Evolutionary conservation across 2,329 filamentous ascomycete genomes (phyloP), one percentile per base, ranked within the genome.

Genomic region (Scleromitrula shiraiana): DNA sequence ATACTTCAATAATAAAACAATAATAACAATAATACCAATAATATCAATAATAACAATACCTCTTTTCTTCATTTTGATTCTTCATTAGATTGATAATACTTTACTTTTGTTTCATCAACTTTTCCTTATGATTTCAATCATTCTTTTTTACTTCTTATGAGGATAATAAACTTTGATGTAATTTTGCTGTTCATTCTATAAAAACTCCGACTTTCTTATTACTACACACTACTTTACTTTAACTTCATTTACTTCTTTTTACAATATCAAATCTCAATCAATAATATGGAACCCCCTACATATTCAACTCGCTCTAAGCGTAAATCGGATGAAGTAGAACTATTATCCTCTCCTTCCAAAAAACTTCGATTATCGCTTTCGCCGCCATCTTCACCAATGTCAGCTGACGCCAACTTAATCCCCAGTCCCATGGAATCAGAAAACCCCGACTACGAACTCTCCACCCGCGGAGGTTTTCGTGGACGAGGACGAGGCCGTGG

Each of bases 401-500:
- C 43, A 46, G 43, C 43, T 46, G 43, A 46, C 43, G 35, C 43
- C 43, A 26, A 22, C 26, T 39, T 40, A 32, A 23, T 36, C 22
- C 43, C 27, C 38, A 20, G 43, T 40, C 27, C 35, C n/a, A 30
- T 46, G 43, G 43, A 40, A 19, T 30, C 39, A 14, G 40, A 43
- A 37, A 22, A 27, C 23, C 30, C 20, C n/a, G 46, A 43, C n/a
- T 23, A 46, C 10, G 53, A 45, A 15, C 14, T 35, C 5, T 10
- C 32, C 12, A 8, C 20, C 7, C 44, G 54, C 41, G 54, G 56
- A 23, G 54, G 52, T 39, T 50, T 52, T 40, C 49, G 58, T 26
- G 57, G 58, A 15, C 53, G 59, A 15, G 57, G 56, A 32, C 53
- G 55, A 30, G 56, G 56, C 23, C 54, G 58, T 15, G 56, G 56